phyloP scores from a whole-genome alignment of 2,329 filamentous ascomycete species.

The Ophiostoma montium region DNA sequence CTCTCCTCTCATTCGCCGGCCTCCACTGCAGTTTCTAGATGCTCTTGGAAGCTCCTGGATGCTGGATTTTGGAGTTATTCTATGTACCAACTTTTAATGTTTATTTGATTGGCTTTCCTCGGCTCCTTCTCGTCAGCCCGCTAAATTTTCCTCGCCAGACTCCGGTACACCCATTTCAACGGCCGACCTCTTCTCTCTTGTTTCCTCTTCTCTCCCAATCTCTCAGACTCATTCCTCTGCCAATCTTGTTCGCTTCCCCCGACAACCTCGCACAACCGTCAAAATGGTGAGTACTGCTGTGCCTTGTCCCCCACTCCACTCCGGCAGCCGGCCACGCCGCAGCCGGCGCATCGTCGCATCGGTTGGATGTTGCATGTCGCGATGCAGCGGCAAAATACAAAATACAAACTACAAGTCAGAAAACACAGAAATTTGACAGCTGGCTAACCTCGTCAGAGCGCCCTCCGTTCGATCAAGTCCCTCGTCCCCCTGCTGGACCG shows the following conservation, averaged over 20 bases:
- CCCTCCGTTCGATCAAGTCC: slow-evolving; percentile 88
- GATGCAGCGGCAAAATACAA: too few species aligned
- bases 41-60: slow-evolving; percentile 20
- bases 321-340: neutral
- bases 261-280: neutral
- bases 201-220: neutral
- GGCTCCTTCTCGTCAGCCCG: slow-evolving; percentile 5
- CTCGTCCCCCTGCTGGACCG: slow-evolving; percentile 95
- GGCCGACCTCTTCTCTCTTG: neutral
- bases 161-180: neutral
- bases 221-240: too few species aligned
- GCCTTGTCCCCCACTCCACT: too few species aligned
- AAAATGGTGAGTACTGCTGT: slow-evolving; percentile 15
- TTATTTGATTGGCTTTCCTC: slow-evolving; percentile 5
- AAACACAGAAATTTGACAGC: too few species aligned
- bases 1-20: neutral
- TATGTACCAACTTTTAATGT: neutral
- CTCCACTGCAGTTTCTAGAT: slow-evolving; percentile 18
- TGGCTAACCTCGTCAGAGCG: slow-evolving; percentile 21
- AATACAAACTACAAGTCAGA: neutral
- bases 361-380: too few species aligned
- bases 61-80: neutral
- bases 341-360: too few species aligned
- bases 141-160: slow-evolving; percentile 9
- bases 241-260: too few species aligned